These are phyloP conservation scores for Neopestalotiopsis sp. DNA, from an alignment of 2,329 filamentous ascomycete species.

Conservation along the genomic window DNA sequence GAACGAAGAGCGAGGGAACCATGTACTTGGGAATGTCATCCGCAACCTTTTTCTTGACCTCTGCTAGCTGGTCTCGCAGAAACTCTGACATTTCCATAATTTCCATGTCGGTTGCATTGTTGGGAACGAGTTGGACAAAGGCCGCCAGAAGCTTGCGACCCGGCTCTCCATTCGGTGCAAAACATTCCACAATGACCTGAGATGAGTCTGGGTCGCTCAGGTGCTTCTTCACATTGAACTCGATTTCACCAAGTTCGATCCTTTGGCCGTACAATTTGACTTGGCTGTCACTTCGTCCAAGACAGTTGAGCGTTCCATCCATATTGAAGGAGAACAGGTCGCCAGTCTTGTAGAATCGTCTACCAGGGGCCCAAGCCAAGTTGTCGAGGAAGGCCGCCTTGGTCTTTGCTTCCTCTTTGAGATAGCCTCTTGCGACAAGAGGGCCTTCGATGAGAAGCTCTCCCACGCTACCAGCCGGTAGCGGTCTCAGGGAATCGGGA, in stretches of 20 bases:
- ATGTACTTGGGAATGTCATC: constrained; percentile 9
- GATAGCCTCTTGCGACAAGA: constrained; percentile 13
- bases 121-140: background rate
- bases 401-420: background rate
- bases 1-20: constrained; percentile 8
- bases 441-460: constrained; percentile 15
- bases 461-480: constrained; percentile 9
- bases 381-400: constrained; percentile 7
- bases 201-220: constrained; percentile 4
- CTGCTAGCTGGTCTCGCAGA: background rate
- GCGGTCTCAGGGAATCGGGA: background rate
- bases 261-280: constrained; percentile 11
- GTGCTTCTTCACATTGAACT: constrained; percentile 9
- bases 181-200: constrained; percentile 1
- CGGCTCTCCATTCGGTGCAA: background rate
- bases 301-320: constrained; percentile 5
- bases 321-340: constrained; percentile 9
- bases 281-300: constrained; percentile 18
- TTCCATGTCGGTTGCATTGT: background rate
- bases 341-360: constrained; percentile 12
- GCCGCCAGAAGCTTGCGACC: background rate
- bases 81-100: constrained; percentile 3
- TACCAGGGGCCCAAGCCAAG: constrained; percentile 18
- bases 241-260: constrained; percentile 44
- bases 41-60: background rate